Percentiles rank a stretch among this genome's conserved stretches.
Evolutionary conservation across 1,139 yeast species (phyloP).

Genomic region (Taphrina communis): DNA sequence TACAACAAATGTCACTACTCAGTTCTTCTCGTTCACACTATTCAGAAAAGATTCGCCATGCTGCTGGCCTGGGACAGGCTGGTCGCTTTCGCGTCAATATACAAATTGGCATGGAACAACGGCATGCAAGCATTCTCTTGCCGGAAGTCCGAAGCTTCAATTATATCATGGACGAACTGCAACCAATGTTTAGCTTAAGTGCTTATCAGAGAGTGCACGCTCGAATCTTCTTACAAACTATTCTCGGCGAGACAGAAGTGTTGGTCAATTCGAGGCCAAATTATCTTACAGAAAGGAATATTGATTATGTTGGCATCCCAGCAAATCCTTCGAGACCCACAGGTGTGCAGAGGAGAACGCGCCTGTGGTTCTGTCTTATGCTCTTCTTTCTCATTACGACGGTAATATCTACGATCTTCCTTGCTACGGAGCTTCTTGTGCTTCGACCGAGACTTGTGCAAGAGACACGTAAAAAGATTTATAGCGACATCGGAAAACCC

Average conservation of each 20-base stretch:
- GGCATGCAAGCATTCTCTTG: slow-evolving; percentile 11
- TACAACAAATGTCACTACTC: neutral
- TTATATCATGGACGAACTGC: slow-evolving; percentile 31
- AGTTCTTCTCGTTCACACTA: neutral
- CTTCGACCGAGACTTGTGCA: slow-evolving; percentile 13
- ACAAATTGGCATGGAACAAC: slow-evolving; percentile 20
- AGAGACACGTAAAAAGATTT: neutral
- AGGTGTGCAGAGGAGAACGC: neutral
- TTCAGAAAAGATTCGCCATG: slow-evolving; percentile 10
- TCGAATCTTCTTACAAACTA: slow-evolving; percentile 28
- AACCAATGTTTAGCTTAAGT: slow-evolving; percentile 9
- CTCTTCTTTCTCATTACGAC: slow-evolving; percentile 10
- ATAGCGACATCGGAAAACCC: neutral
- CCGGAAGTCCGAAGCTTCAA: slow-evolving; percentile 29
- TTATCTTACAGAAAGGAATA: slow-evolving; percentile 17
- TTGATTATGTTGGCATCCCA: slow-evolving; percentile 35
- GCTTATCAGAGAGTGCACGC: slow-evolving; percentile 23
- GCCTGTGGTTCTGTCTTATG: slow-evolving; percentile 26
- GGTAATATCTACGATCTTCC: neutral
- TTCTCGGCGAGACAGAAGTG: slow-evolving; percentile 35
- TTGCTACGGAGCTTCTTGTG: slow-evolving; percentile 15
- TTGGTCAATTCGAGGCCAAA: slow-evolving; percentile 35
- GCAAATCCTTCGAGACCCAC: slow-evolving; percentile 1
- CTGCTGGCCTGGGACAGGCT: slow-evolving; percentile 18
- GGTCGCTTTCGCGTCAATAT: slow-evolving; percentile 32